A percentile compares a stretch with the other conserved stretches of the same genome.
These are phyloP conservation scores for Ogataea henricii DNA, from an alignment of 805 yeast genomes.

Conservation along the genomic window DNA sequence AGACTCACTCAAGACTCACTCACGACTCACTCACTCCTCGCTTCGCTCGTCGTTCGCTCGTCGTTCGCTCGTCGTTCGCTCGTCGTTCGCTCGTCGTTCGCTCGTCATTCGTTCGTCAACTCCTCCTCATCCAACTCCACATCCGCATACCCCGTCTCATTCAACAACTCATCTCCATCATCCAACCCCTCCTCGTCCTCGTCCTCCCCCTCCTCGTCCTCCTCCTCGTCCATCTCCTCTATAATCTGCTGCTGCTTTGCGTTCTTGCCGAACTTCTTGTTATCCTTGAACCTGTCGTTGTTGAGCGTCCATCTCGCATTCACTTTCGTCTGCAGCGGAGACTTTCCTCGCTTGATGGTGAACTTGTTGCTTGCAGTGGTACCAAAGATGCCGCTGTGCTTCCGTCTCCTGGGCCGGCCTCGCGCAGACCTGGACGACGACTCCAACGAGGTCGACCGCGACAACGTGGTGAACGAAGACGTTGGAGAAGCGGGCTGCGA, in stretches of 20 bases:
- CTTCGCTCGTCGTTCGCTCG: no score
- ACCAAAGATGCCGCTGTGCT: slow-evolving; percentile 13
- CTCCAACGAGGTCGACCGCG: slow-evolving; percentile 39
- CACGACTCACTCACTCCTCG: no score
- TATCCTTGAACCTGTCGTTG: slow-evolving; percentile 9
- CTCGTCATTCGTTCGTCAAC: slow-evolving; percentile 8
- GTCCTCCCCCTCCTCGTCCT: slow-evolving; percentile 7
- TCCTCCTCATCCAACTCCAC: slow-evolving; percentile 18
- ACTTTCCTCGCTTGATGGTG: slow-evolving; percentile 33
- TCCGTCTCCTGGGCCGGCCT: slow-evolving; percentile 28
- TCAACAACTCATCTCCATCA: slow-evolving; percentile 11
- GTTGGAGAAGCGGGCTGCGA: slow-evolving; percentile 36
- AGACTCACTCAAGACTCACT: no score
- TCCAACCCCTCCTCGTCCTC: neutral
- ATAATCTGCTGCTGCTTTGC: slow-evolving; percentile 25
- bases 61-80: no score
- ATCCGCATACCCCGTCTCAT: slow-evolving; percentile 14
- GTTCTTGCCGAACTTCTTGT: slow-evolving; percentile 15
- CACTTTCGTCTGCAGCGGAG: slow-evolving; percentile 33
- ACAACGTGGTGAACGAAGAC: slow-evolving; percentile 36
- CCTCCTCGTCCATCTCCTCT: slow-evolving; percentile 28
- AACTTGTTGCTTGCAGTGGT: slow-evolving; percentile 12
- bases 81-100: no score
- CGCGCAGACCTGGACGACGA: slow-evolving; percentile 32
- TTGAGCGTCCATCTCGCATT: slow-evolving; percentile 33